These are phyloP conservation scores for Solanum appendiculatum DNA, from an alignment of 257 asterid species.

Conservation along the genomic window DNA sequence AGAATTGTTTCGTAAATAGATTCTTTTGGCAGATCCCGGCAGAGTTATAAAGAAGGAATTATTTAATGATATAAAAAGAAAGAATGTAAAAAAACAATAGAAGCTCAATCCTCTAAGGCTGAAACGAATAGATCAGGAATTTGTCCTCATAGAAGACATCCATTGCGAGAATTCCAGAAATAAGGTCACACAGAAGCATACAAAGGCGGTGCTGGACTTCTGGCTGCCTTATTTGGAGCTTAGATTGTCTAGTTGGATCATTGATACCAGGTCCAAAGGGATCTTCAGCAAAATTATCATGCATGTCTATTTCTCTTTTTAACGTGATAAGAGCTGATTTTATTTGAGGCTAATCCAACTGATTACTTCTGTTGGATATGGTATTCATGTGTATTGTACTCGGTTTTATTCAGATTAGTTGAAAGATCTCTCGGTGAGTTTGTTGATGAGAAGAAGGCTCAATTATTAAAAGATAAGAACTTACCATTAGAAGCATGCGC, in stretches of 20 bases:
- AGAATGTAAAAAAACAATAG: neutral
- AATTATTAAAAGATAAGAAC: conserved; percentile 59
- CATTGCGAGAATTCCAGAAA: neutral
- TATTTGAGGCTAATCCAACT: neutral
- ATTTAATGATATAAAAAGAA: neutral
- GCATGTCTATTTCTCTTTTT: neutral
- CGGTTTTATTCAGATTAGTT: conserved; percentile 42
- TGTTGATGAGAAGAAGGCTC: conserved; percentile 73
- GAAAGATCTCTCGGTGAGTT: conserved; percentile 75
- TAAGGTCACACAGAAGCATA: neutral
- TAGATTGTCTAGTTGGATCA: neutral
- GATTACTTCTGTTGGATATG: neutral
- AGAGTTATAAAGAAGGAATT: neutral
- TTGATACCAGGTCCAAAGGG: neutral
- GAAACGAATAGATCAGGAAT: no score
- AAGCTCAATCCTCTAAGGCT: no score
- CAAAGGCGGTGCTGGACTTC: neutral
- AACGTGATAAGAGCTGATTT: neutral
- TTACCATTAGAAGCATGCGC: conserved; percentile 70
- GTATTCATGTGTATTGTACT: neutral
- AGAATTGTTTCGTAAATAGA: neutral
- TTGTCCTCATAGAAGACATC: neutral
- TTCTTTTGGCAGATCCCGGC: neutral
- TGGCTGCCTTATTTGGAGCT: neutral
- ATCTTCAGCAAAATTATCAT: neutral